Evolutionary conservation across 2,329 filamentous ascomycete species (phyloP), one percentile per base, ranked within the genome.

Genomic region (Alternaria tenuissima): DNA sequence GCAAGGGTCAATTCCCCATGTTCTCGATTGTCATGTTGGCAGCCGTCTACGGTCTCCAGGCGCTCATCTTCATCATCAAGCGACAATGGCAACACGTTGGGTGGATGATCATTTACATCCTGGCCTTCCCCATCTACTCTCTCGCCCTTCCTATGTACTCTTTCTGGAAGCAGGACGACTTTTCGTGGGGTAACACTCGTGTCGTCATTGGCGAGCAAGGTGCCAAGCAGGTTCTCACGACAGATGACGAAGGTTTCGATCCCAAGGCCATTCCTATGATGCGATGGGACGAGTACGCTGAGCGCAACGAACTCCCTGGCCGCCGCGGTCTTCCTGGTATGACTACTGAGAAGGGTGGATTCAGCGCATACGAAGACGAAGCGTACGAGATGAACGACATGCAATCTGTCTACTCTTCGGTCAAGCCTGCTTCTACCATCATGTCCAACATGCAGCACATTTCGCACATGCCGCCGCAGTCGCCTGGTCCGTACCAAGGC

Each of bases 111-210:
- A 98, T 99, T 76, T 99, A 99, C 81, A 86, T 99, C 64, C 70
- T 96, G n/a, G 95, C 95, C 3, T 97, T 91, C 83, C 95, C 95
- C 0, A 91, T 99, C 70, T 97, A 94, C 83, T 95, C 91, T 4
- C 92, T 99, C 72, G 77, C 96, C 64, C 86, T 99, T 12, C 95
- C 95, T 0, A 82, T 99, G 65, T 99, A 98, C 83, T 97, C 94
- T 0, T 99, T 99, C 89, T 99, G 95, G 95, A 96, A 97, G 81
- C 94, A 97, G 79, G 95, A 99, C 80, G 94, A 99, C 81, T 99
- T 99, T 85, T 90, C 90, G 2, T 99, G 95, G 95, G 95, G 95
- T 85, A 98, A 95, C 82, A 99, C 95, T 1, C 93, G 95, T 87
- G 89, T 99, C 66, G 95, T 99, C 68, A 91, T 98, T 67, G 94